Evolutionary conservation across 257 asterid species (phyloP).

Genomic region (Penstemon newberryi): DNA sequence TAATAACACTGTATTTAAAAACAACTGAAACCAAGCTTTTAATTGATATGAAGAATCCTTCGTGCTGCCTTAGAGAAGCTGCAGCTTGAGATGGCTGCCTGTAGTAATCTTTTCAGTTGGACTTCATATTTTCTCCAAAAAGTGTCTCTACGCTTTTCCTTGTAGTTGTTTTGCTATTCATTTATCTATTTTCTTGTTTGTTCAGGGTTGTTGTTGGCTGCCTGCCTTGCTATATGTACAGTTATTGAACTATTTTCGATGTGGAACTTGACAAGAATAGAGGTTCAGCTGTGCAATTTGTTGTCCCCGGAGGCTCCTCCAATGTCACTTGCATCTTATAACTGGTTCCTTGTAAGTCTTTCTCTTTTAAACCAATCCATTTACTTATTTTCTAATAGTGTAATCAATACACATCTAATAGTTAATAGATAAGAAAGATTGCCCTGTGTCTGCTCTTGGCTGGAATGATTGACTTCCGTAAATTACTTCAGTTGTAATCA

Average conservation of each 20-base stretch:
- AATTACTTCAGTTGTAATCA: conserved; percentile 22
- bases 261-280: conserved; percentile 99
- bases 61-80: neutral
- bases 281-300: conserved; percentile 87
- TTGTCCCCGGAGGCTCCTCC: conserved; percentile 96
- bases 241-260: conserved; percentile 80
- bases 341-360: conserved; percentile 92
- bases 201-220: conserved; percentile 65
- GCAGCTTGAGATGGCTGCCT: conserved; percentile 4
- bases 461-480: conserved; percentile 12
- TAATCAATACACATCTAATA: neutral
- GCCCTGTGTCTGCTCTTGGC: conserved; percentile 1
- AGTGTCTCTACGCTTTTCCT: conserved; percentile 3
- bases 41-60: conserved; percentile 8
- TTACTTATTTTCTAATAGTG: neutral
- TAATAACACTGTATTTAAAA: neutral
- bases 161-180: conserved; percentile 1
- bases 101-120: conserved; percentile 19
- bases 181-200: conserved; percentile 13
- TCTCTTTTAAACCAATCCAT: neutral
- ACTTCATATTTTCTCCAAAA: neutral
- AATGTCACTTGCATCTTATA: conserved; percentile 81
- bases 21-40: neutral
- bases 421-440: neutral
- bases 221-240: conserved; percentile 66